These are phyloP conservation scores for Pelargonium myrrhifolium DNA, from an alignment of 441 rosid species.

Conservation along the genomic window DNA sequence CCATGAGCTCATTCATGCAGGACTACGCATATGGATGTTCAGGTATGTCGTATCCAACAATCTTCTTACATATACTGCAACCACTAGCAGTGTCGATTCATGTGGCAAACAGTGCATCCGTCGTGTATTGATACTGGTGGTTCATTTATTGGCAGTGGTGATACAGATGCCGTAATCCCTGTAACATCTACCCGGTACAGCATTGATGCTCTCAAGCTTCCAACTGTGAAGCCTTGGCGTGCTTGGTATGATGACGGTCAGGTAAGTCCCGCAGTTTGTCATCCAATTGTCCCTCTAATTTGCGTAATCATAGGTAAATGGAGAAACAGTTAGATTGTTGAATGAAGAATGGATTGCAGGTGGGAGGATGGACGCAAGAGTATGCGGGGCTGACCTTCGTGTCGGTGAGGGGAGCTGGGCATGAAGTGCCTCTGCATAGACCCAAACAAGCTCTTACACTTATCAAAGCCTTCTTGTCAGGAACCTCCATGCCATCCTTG, in stretches of 20 bases:
- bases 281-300: not conserved
- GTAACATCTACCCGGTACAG: conserved; percentile 82
- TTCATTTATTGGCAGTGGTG: conserved; percentile 43
- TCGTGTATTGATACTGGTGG: no score
- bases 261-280: conserved; percentile 30
- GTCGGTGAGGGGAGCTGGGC: conserved; percentile 80
- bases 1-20: conserved; percentile 59
- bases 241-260: conserved; percentile 80
- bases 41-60: conserved; percentile 37
- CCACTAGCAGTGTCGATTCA: not conserved
- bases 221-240: conserved; percentile 50
- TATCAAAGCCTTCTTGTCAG: conserved; percentile 63
- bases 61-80: not conserved
- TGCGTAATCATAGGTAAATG: not conserved
- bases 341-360: conserved; percentile 27
- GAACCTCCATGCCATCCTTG: conserved; percentile 48
- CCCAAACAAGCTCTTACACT: conserved; percentile 69
- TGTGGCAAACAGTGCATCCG: not conserved
- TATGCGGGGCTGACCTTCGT: conserved; percentile 75
- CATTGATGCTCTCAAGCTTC: conserved; percentile 71
- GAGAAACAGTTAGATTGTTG: not conserved
- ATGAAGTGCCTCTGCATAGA: conserved; percentile 84
- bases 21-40: conserved; percentile 86
- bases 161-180: conserved; percentile 82
- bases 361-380: conserved; percentile 94